Percentiles rank a stretch among this genome's conserved stretches.
Conservation (phyloP, 202 grass and related monocot genomes). For the Cymbopogon flexuosus region DNA sequence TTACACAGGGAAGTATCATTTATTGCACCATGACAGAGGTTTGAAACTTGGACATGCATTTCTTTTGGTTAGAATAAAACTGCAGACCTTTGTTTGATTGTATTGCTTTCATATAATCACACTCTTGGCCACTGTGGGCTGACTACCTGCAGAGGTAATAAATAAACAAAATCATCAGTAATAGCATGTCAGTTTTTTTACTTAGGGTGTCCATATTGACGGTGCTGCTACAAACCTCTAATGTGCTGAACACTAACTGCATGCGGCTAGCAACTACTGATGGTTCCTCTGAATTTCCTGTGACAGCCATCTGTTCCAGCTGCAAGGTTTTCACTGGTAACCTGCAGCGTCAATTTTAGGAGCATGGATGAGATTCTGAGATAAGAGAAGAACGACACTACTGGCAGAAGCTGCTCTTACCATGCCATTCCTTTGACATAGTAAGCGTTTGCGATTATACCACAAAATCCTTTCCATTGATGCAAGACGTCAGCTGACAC, state of each 20-base stretch:
- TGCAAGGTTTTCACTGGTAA: slow-evolving; percentile 90
- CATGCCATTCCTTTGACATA: slow-evolving; percentile 97
- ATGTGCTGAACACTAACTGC: slow-evolving; percentile 87
- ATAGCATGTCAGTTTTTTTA: not conserved
- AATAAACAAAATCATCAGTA: slow-evolving; percentile 14
- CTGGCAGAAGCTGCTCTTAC: slow-evolving; percentile 13
- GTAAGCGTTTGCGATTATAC: slow-evolving; percentile 87
- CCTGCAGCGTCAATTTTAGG: slow-evolving; percentile 44
- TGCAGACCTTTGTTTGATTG: slow-evolving; percentile 13
- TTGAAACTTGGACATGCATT: not conserved
- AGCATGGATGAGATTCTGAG: not conserved
- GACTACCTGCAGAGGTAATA: slow-evolving; percentile 57
- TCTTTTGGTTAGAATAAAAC: not conserved
- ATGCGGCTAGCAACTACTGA: slow-evolving; percentile 86
- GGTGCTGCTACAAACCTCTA: slow-evolving; percentile 58
- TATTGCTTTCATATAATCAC: slow-evolving; percentile 27
- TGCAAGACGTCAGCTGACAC: slow-evolving; percentile 74
- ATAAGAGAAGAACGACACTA: not conserved
- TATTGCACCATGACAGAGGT: not conserved
- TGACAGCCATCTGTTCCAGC: slow-evolving; percentile 87
- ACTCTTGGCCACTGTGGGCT: slow-evolving; percentile 96
- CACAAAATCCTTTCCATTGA: slow-evolving; percentile 98
- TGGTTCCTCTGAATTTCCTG: slow-evolving; percentile 69
- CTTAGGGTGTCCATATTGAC: not conserved
- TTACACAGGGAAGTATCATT: not conserved